These are phyloP conservation scores for Rubia tinctorum DNA, from an alignment of 305 asterid genomes.

Conservation along the genomic window DNA sequence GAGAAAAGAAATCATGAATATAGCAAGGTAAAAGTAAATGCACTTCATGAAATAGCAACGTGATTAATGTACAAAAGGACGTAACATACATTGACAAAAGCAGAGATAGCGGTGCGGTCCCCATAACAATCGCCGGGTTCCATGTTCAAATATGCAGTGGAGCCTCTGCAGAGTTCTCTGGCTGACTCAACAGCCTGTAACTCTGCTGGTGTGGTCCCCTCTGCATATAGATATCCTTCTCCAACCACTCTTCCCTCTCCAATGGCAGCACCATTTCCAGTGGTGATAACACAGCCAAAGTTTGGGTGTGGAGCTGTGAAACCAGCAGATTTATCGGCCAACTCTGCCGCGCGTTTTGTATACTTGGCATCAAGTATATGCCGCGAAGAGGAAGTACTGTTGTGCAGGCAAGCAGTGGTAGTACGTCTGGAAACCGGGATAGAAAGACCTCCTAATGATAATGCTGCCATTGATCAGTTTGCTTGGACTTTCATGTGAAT, in stretches of 20 bases:
- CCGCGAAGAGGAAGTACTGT: constrained; percentile 27
- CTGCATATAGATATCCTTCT: constrained; percentile 86
- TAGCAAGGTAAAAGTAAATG: neutral
- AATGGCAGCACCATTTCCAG: constrained; percentile 23
- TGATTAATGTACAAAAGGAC: neutral
- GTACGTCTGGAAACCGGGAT: neutral
- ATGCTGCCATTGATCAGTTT: constrained; percentile 9
- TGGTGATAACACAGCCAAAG: constrained; percentile 78
- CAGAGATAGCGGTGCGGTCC: constrained; percentile 62
- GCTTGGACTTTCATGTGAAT: constrained; percentile 1
- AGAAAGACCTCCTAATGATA: constrained; percentile 17
- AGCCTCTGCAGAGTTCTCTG: constrained; percentile 63
- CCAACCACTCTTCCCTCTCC: constrained; percentile 55
- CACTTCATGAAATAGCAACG: neutral
- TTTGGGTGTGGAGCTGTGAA: constrained; percentile 95
- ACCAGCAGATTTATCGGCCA: constrained; percentile 89
- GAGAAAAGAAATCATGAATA: neutral
- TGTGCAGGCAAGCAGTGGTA: constrained; percentile 9
- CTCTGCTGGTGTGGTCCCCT: constrained; percentile 92
- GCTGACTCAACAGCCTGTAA: constrained; percentile 78
- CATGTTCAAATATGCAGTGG: constrained; percentile 95
- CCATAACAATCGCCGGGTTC: constrained; percentile 81
- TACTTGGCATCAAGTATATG: constrained; percentile 55
- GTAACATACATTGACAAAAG: constrained; percentile 41
- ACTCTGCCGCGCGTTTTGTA: constrained; percentile 80